Conservation (phyloP, 2,329 filamentous ascomycete species). For the Apiospora pterosperma region DNA sequence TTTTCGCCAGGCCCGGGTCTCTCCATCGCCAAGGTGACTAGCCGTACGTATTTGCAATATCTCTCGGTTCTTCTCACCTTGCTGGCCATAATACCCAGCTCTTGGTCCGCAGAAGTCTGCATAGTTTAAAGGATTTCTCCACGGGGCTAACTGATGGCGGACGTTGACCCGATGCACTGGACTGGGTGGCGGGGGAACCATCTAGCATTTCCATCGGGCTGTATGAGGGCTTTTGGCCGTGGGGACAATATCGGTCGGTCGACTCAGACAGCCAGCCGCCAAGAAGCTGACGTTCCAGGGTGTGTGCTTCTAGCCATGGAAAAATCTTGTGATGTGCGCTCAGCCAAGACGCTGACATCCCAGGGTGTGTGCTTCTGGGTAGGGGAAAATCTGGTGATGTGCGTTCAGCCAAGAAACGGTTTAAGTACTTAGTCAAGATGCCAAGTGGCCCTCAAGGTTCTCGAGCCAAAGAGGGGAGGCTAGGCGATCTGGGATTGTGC, state of each 20-base stretch:
- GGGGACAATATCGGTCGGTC: not conserved
- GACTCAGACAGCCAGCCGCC: not conserved
- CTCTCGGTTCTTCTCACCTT: not conserved
- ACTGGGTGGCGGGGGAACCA: not conserved
- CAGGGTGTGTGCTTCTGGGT: not conserved
- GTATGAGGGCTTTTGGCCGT: not conserved
- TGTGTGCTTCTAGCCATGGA: not conserved
- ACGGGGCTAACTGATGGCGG: not conserved
- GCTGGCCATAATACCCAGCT: not conserved
- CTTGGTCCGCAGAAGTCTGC: not conserved
- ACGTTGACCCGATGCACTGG: not conserved
- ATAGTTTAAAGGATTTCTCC: not conserved
- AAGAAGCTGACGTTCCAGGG: not conserved
- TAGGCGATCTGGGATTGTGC: too few species aligned
- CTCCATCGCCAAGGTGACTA: not conserved
- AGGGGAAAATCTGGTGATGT: not conserved
- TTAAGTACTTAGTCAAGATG: not conserved
- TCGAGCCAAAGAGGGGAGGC: not conserved
- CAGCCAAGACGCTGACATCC: not conserved
- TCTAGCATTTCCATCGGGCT: too few species aligned
- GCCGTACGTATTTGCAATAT: not conserved
- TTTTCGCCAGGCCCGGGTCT: not conserved
- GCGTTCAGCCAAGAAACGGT: not conserved
- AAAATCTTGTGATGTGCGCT: not conserved
- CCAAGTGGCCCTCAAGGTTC: slow-evolving; percentile 8